These are phyloP conservation scores for Gonium pectorale DNA, from an alignment of 139 green algal genomes.

Conservation along the genomic window DNA sequence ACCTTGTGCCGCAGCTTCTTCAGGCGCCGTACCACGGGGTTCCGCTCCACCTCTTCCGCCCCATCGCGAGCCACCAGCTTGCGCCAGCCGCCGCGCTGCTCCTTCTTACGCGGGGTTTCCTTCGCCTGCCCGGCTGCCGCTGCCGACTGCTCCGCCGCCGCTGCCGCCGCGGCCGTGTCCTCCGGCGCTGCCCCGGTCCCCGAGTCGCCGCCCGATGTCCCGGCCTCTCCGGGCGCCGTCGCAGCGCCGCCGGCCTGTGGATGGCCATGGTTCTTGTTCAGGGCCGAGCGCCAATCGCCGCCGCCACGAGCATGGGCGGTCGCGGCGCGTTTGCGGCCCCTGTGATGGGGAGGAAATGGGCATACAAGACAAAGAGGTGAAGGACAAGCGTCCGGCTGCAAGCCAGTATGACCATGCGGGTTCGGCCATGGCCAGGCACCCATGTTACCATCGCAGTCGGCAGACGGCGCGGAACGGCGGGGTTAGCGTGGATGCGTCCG, in stretches of 20 bases:
- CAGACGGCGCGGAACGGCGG: too few relatives aligned
- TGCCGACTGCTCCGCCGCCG: too few relatives aligned
- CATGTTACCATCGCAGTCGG: too few relatives aligned
- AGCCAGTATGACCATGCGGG: too few relatives aligned
- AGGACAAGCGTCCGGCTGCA: too few relatives aligned
- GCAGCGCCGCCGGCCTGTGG: background rate
- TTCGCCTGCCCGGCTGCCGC: background rate
- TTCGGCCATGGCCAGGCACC: too few relatives aligned
- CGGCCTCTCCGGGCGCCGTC: too few relatives aligned
- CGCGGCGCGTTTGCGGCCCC: too few relatives aligned
- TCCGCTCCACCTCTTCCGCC: background rate
- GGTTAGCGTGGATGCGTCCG: too few relatives aligned
- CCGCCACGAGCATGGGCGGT: background rate
- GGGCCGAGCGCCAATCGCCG: background rate
- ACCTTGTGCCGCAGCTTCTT: conserved; percentile 46
- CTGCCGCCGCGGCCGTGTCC: background rate
- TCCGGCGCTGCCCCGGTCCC: background rate
- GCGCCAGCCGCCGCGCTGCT: conserved; percentile 4
- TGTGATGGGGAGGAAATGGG: too few relatives aligned
- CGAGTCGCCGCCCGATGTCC: background rate
- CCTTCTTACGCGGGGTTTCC: conserved; percentile 16
- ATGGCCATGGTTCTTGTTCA: conserved; percentile 11
- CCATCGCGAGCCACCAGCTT: background rate
- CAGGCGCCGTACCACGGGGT: conserved; percentile 29
- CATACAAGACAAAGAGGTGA: too few relatives aligned